Percentiles rank a stretch among this genome's conserved stretches.
Evolutionary conservation across 164 flowering plant species (phyloP).

Genomic region (Nymphaea thermarum): DNA sequence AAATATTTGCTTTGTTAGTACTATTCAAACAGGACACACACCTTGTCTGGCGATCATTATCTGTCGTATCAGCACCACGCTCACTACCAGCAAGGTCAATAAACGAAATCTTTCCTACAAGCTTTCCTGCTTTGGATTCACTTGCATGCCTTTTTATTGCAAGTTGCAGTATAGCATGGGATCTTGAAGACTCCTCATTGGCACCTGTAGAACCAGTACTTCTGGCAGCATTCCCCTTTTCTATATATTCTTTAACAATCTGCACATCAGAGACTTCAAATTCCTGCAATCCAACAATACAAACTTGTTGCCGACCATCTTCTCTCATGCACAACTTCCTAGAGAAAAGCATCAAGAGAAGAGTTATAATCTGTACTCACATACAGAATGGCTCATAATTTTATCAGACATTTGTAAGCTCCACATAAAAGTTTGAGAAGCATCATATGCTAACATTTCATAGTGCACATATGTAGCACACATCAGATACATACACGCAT

Average conservation of each 20-base stretch:
- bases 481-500: background rate
- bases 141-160: slow-evolving; percentile 78
- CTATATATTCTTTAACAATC: slow-evolving; percentile 87
- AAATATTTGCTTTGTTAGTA: background rate
- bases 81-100: slow-evolving; percentile 99
- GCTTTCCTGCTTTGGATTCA: slow-evolving; percentile 56
- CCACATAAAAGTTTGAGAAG: no score
- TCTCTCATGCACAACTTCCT: slow-evolving; percentile 99
- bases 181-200: slow-evolving; percentile 97
- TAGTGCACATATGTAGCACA: no score
- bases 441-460: no score
- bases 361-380: slow-evolving; percentile 2
- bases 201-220: slow-evolving; percentile 99
- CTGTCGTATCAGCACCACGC: slow-evolving; percentile 98
- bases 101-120: slow-evolving; percentile 92
- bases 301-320: slow-evolving; percentile 97
- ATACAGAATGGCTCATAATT: no score
- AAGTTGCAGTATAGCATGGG: slow-evolving; percentile 96
- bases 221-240: slow-evolving; percentile 91
- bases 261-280: slow-evolving; percentile 97
- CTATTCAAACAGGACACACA: slow-evolving; percentile 8
- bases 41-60: slow-evolving; percentile 97
- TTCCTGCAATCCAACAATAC: slow-evolving; percentile 98
- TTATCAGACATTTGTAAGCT: no score
- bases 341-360: slow-evolving; percentile 11